Evolutionary conservation across 1,284 basidiomycete species (phyloP).

Genomic region (Sporisorium scitamineum): DNA sequence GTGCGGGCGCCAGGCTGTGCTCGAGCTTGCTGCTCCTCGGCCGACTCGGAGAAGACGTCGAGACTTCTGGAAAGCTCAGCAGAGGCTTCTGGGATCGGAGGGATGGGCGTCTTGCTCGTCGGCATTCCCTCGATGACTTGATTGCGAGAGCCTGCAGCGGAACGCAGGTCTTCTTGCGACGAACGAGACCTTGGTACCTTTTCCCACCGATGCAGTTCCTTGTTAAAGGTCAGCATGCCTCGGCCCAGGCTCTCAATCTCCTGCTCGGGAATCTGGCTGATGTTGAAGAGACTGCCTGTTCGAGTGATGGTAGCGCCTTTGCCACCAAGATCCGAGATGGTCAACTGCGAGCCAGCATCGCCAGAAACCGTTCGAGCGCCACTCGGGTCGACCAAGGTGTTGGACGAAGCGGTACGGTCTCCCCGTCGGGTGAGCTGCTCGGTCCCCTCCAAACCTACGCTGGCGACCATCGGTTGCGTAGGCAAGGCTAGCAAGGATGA

Average conservation of each 20-base stretch:
- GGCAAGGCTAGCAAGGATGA: constrained; percentile 41
- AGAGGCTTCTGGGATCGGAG: constrained; percentile 44
- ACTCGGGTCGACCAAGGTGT: constrained; percentile 46
- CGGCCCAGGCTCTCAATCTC: constrained; percentile 50
- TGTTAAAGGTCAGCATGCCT: constrained; percentile 54
- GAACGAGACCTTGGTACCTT: constrained; percentile 33
- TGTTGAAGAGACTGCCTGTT: constrained; percentile 53
- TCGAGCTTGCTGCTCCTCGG: constrained; percentile 38
- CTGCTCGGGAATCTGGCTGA: constrained; percentile 52
- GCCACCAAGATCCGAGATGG: constrained; percentile 45
- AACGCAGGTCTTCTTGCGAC: constrained; percentile 42
- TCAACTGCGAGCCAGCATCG: constrained; percentile 32
- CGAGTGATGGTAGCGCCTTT: constrained; percentile 51
- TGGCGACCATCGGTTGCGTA: constrained; percentile 5
- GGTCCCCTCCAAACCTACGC: neutral
- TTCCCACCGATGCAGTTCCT: constrained; percentile 48
- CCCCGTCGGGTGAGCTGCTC: constrained; percentile 17
- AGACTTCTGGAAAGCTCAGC: constrained; percentile 34
- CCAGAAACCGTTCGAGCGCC: constrained; percentile 34
- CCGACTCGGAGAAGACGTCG: constrained; percentile 46
- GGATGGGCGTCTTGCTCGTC: constrained; percentile 33
- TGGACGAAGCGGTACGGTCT: constrained; percentile 50
- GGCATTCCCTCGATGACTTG: constrained; percentile 17
- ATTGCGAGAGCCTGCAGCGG: constrained; percentile 36
- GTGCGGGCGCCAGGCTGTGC: constrained; percentile 20